Evolutionary conservation across 345 rosid species (phyloP).

Genomic region (Syzygium aromaticum): DNA sequence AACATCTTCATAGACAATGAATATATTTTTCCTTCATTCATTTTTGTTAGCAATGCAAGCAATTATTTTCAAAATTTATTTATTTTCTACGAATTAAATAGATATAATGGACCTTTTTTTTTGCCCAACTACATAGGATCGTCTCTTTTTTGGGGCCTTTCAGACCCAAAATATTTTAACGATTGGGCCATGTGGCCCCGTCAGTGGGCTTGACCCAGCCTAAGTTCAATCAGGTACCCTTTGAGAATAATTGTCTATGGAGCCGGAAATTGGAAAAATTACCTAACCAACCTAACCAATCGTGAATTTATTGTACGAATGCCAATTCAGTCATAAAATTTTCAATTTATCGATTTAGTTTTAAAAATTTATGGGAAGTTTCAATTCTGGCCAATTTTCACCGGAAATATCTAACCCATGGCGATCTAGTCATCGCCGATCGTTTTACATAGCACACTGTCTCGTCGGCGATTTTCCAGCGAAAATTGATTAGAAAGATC

Average conservation of each 20-base stretch:
- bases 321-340: accelerated
- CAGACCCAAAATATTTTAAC: neutral
- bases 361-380: neutral
- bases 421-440: neutral
- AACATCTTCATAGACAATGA: neutral
- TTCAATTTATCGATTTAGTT: neutral
- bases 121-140: neutral
- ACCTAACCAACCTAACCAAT: accelerated
- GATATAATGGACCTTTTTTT: neutral
- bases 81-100: neutral
- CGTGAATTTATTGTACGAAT: neutral
- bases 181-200: neutral
- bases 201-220: neutral
- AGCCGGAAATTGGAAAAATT: neutral
- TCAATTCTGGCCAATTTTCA: accelerated
- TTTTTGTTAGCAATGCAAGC: neutral
- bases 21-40: neutral
- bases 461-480: neutral
- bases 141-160: neutral
- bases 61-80: neutral
- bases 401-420: accelerated
- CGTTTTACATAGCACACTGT: neutral
- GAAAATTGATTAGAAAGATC: neutral
- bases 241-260: neutral
- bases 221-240: neutral